phyloP scores from a whole-genome alignment of 495 filamentous ascomycete genomes.

The Letharia columbiana region DNA sequence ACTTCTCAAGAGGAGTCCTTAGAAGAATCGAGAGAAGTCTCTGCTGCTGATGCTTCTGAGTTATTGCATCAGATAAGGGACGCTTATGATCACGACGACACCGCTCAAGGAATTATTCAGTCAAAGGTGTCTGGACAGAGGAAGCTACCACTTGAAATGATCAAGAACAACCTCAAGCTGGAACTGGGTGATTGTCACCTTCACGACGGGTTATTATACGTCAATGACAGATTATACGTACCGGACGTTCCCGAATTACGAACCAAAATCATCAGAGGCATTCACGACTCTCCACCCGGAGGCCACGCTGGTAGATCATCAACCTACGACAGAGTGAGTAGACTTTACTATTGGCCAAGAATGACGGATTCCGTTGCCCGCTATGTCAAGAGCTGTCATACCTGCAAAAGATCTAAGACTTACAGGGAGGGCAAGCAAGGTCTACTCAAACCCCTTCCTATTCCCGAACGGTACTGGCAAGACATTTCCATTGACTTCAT shows the following conservation, averaged over 20 bases:
- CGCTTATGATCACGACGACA: no score
- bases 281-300: background rate
- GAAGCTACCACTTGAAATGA: no score
- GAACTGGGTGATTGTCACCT: background rate
- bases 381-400: slow-evolving; percentile 20
- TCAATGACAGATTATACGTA: background rate
- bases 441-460: slow-evolving; percentile 16
- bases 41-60: no score
- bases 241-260: background rate
- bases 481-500: slow-evolving; percentile 18
- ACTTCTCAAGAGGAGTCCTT: background rate
- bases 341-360: background rate
- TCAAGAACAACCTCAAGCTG: no score
- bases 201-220: background rate
- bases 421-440: slow-evolving; percentile 19
- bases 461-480: slow-evolving; percentile 10
- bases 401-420: slow-evolving; percentile 20
- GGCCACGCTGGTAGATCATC: background rate
- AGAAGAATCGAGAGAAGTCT: background rate
- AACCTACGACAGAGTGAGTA: background rate
- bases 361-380: background rate
- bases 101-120: no score
- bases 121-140: no score
- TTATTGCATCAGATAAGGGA: no score
- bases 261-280: background rate